Evolutionary conservation across 2,329 filamentous ascomycete genomes (phyloP), one percentile per base, ranked within the genome.

Genomic region (Ophiostoma triangulosporum): DNA sequence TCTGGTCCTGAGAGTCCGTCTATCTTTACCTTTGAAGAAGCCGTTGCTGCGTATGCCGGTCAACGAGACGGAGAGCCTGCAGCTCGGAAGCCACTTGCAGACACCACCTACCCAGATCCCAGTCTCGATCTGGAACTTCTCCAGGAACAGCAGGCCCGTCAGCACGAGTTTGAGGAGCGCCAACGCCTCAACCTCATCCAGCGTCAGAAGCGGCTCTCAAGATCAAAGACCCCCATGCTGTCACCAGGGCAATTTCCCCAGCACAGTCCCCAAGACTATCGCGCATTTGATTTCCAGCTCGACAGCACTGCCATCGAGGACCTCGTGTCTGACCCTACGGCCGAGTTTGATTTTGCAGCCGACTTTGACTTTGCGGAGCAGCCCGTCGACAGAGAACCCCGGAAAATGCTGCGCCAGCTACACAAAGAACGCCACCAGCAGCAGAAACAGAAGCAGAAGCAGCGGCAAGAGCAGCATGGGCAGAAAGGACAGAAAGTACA

Each of bases 11-110:
- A 26, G 9, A 53, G 51, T 17, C 36, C 57, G 1, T 50, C 48
- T 6, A 53, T 55, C 17, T 58, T 54, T 40, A 55, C 57, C 6
- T 59, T 57, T 33, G 58, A 59, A 24, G 54, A 59, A 8, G 50
- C 55, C 3, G 53, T 55, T 15, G 51, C 36, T 4, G 24, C 55
- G 3, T 48, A 20, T 4, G 29, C 48, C 7, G 48, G 52, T 11
- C 53, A 50, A n/a, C 52, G 36, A 9, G 52, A 49, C 20, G 20
- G 35, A 20, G 35, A 43, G 3, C 24, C 58, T 26, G 35, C 27
- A 31, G 50, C 40, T 27, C 57, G 58, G 58, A 38, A 29, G 32
- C 48, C 56, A 3, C 38, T 52, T 4, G 20, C 54, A 12, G 27
- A 52, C 1, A 31, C 57, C 6, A 31, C 24, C 26, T 29, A 59